Conservation (phyloP, 169 alveolate species). For the Plasmodium cynomolgi region DNA sequence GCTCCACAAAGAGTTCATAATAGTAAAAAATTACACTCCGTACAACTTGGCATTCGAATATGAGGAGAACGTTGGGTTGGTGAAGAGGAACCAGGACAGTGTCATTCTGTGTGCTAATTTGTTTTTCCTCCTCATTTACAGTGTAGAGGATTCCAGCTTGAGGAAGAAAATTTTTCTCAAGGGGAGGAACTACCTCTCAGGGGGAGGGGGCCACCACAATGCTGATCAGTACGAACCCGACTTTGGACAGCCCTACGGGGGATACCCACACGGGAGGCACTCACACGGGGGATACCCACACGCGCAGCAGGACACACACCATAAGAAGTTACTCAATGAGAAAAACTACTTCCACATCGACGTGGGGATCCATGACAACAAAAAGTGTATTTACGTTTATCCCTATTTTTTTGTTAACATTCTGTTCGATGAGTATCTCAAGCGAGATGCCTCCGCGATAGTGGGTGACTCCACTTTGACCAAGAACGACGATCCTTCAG, state of each 20-base stretch:
- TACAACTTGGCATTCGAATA: constrained; percentile 32
- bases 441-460: not conserved
- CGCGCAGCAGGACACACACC: not conserved
- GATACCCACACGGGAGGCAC: not conserved
- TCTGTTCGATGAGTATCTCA: not conserved
- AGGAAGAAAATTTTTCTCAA: constrained; percentile 2
- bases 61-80: constrained; percentile 30
- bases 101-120: constrained; percentile 11
- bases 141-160: not conserved
- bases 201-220: not conserved
- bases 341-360: constrained; percentile 29
- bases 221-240: not conserved
- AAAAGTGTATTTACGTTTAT: constrained; percentile 20
- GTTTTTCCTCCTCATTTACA: constrained; percentile 4
- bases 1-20: constrained; percentile 5
- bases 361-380: constrained; percentile 4
- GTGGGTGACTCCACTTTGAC: not conserved
- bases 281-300: too few species aligned
- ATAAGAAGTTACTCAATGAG: not conserved
- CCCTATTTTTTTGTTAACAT: constrained; percentile 14
- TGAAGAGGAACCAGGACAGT: constrained; percentile 1
- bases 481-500: not conserved
- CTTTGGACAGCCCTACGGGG: not conserved
- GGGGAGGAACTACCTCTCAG: not conserved
- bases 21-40: constrained; percentile 23